Conservation (phyloP, 345 rosid species). For the Luvunga scandens region DNA sequence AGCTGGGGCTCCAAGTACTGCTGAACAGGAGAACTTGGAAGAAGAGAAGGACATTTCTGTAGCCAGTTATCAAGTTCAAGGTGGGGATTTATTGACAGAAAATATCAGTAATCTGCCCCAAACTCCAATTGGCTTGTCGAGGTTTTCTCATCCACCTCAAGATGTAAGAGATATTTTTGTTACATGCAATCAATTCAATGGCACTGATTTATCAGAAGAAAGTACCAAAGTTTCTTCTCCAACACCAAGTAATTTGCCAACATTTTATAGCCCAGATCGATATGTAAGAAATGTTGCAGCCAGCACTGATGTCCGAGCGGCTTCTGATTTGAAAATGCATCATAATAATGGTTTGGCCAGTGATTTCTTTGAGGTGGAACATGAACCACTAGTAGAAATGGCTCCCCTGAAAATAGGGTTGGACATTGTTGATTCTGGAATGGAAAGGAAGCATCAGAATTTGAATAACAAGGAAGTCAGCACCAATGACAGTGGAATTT, state of each 20-base stretch:
- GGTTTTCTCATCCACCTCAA: conserved; percentile 20
- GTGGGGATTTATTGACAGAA: conserved; percentile 18
- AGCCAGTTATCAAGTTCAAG: conserved; percentile 31
- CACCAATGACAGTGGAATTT: conserved; percentile 11
- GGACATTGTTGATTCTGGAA: conserved; percentile 22
- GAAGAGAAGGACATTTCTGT: conserved; percentile 37
- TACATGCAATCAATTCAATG: conserved; percentile 31
- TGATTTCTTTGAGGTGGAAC: conserved; percentile 40
- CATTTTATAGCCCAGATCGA: conserved; percentile 19
- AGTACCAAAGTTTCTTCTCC: conserved; percentile 17
- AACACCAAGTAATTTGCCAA: conserved; percentile 21
- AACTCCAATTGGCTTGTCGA: conserved; percentile 19
- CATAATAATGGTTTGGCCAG: conserved; percentile 35
- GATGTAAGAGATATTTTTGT: conserved; percentile 33
- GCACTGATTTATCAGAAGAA: conserved; percentile 18
- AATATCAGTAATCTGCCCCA: conserved; percentile 17
- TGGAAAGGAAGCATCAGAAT: conserved; percentile 16
- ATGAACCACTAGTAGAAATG: conserved; percentile 34
- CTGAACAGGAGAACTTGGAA: conserved; percentile 31
- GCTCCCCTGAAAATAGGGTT: conserved; percentile 19
- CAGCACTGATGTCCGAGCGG: conserved; percentile 30
- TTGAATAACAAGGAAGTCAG: conserved; percentile 24
- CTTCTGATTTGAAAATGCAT: conserved; percentile 32
- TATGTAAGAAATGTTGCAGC: conserved; percentile 29
- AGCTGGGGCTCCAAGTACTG: conserved; percentile 20